A percentile compares a stretch with the other conserved stretches of the same genome.
Evolutionary conservation across 1,284 basidiomycete genomes (phyloP).

Genomic region (Leccinum fuscescens): DNA sequence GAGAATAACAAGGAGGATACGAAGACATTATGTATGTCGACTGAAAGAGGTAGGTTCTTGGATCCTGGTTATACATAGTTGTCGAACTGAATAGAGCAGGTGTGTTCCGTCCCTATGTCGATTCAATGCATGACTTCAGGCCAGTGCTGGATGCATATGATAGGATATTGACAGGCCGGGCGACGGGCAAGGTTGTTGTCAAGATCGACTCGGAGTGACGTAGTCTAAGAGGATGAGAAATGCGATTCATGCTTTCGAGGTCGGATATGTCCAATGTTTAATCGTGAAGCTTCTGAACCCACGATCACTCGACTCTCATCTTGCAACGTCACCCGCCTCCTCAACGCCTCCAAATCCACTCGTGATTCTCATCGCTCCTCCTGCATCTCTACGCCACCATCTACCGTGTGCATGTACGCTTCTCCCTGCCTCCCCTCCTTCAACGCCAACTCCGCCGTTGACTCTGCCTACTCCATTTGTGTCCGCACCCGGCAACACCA

Average conservation of each 20-base stretch:
- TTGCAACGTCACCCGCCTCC: no score
- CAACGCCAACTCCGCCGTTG: no score
- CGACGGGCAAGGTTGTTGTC: constrained; percentile 64
- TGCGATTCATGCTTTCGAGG: background rate
- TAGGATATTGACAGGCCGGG: constrained; percentile 50
- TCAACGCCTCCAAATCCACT: no score
- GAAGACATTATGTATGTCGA: constrained; percentile 10
- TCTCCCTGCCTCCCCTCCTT: no score
- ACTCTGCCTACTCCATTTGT: no score
- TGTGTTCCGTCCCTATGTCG: constrained; percentile 55
- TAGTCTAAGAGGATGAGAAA: background rate
- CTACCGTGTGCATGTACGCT: no score
- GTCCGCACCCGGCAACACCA: no score
- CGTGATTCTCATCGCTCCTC: no score
- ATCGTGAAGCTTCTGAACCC: background rate
- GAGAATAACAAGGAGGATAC: constrained; percentile 17
- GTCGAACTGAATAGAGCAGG: constrained; percentile 35
- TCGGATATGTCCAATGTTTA: background rate
- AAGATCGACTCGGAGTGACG: constrained; percentile 31
- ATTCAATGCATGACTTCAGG: constrained; percentile 59
- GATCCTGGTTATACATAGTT: no score
- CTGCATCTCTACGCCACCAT: no score
- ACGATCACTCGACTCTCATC: background rate
- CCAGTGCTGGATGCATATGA: constrained; percentile 61
- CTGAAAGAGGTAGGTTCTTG: constrained; percentile 23